Evolutionary conservation across 345 rosid genomes (phyloP).

Genomic region (Toxicodendron radicans): DNA sequence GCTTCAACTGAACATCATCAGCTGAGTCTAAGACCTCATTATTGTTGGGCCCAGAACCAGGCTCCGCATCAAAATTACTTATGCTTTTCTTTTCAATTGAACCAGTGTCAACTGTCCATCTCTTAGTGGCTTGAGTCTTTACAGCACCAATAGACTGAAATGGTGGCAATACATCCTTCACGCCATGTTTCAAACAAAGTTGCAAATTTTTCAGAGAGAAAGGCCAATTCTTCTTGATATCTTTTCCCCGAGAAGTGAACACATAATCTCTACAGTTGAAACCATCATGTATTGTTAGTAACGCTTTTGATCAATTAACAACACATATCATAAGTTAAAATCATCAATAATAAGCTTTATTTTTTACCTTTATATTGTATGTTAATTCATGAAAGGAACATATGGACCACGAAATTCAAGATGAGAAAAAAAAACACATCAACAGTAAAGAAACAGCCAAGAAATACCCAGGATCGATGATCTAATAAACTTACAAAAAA

Average conservation of each 20-base stretch:
- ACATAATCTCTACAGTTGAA: constrained; percentile 86
- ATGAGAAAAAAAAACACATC: constrained; percentile 23
- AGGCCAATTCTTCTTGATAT: constrained; percentile 89
- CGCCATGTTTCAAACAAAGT: constrained; percentile 85
- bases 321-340: neutral
- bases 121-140: constrained; percentile 38
- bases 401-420: constrained; percentile 23
- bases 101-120: constrained; percentile 36
- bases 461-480: constrained; percentile 23
- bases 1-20: constrained; percentile 30
- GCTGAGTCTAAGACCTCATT: constrained; percentile 30
- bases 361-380: constrained; percentile 28
- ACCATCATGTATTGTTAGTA: constrained; percentile 15
- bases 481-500: constrained; percentile 22
- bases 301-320: constrained; percentile 8
- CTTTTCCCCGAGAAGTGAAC: constrained; percentile 60
- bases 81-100: constrained; percentile 35
- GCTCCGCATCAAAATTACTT: constrained; percentile 28
- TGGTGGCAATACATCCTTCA: constrained; percentile 85
- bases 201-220: constrained; percentile 71
- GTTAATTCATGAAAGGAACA: constrained; percentile 20
- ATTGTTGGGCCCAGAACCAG: constrained; percentile 25
- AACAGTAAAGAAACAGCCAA: constrained; percentile 33
- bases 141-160: constrained; percentile 53
- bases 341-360: neutral